These are phyloP conservation scores for Tricholoma terreum DNA, from an alignment of 768 basidiomycete species.

Conservation along the genomic window DNA sequence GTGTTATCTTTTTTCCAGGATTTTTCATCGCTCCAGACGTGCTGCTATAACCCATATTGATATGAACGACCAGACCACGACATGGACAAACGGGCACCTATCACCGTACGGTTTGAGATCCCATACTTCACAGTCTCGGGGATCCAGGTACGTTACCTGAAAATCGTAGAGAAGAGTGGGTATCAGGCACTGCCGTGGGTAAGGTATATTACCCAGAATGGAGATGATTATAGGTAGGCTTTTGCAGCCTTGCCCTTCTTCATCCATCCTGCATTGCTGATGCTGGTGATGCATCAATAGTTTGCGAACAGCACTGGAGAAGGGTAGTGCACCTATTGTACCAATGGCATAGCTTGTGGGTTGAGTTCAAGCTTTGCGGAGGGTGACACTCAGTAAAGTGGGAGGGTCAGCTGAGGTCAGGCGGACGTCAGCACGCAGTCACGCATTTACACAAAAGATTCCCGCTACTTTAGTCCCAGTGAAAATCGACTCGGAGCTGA, in stretches of 20 bases:
- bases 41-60: neutral
- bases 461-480: no score
- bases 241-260: neutral
- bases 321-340: slow-evolving; percentile 65
- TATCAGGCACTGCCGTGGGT: slow-evolving; percentile 98
- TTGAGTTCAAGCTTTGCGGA: neutral
- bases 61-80: slow-evolving; percentile 54
- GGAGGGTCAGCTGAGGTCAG: no score
- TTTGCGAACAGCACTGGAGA: slow-evolving; percentile 71
- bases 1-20: neutral
- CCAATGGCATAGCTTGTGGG: slow-evolving; percentile 36
- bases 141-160: slow-evolving; percentile 96
- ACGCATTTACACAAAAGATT: no score
- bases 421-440: no score
- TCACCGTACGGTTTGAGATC: slow-evolving; percentile 97
- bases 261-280: neutral
- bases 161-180: slow-evolving; percentile 98
- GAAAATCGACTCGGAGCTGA: no score
- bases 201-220: slow-evolving; percentile 88
- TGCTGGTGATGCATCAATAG: slow-evolving; percentile 27
- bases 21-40: neutral
- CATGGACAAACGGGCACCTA: slow-evolving; percentile 86
- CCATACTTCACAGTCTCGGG: slow-evolving; percentile 98
- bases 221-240: slow-evolving; percentile 81
- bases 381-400: no score